These are phyloP conservation scores for Neotropicomus parvogracilis DNA, from an alignment of 1,284 basidiomycete genomes.

Conservation along the genomic window DNA sequence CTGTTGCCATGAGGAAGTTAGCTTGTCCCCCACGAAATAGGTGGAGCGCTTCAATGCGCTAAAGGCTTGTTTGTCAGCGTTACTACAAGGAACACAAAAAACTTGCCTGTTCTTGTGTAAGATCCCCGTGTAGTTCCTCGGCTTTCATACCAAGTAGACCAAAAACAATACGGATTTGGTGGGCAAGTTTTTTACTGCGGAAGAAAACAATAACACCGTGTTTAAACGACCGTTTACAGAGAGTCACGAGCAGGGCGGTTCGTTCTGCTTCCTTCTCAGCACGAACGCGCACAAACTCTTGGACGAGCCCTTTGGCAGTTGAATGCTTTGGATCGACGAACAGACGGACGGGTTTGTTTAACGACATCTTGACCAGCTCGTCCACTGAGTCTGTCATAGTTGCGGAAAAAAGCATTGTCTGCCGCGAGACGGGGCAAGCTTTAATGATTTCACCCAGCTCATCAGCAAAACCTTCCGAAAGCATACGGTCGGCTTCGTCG, in stretches of 20 bases:
- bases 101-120: constrained; percentile 89
- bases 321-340: constrained; percentile 94
- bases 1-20: constrained; percentile 93
- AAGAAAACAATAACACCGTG: constrained; percentile 89
- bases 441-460: constrained; percentile 93
- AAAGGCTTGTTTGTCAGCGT: constrained; percentile 8
- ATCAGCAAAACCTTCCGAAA: constrained; percentile 96
- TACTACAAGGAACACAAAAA: not conserved
- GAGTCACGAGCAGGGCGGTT: constrained; percentile 75
- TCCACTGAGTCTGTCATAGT: constrained; percentile 98
- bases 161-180: constrained; percentile 94
- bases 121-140: constrained; percentile 91
- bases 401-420: constrained; percentile 98
- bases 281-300: constrained; percentile 92
- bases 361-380: constrained; percentile 86
- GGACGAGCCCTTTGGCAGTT: constrained; percentile 85
- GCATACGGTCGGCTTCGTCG: constrained; percentile 97
- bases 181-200: constrained; percentile 93
- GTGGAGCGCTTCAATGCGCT: constrained; percentile 85
- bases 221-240: constrained; percentile 88
- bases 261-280: constrained; percentile 77
- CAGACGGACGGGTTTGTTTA: constrained; percentile 88
- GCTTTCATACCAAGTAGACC: constrained; percentile 84
- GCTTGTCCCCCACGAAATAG: constrained; percentile 83
- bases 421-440: constrained; percentile 82